phyloP scores from a whole-genome alignment of 2,329 filamentous ascomycete species.

The Colletotrichum theobromicola region DNA sequence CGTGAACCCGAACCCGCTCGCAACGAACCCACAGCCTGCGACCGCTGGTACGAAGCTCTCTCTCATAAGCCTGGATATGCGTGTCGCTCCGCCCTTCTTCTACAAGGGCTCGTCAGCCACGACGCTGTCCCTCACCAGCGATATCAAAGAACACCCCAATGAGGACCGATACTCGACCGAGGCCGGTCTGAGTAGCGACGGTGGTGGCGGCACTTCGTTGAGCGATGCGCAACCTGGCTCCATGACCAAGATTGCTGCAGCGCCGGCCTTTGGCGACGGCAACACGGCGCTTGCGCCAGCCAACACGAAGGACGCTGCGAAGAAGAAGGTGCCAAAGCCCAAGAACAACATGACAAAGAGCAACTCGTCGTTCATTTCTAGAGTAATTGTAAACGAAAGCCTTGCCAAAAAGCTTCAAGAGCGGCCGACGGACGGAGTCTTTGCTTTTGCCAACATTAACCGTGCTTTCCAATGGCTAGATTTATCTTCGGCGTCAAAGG shows the following conservation, averaged over 20 bases:
- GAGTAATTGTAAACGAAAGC: conserved; percentile 88
- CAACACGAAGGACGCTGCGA: conserved; percentile 74
- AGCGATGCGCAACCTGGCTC: conserved; percentile 53
- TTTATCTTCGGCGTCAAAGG: conserved; percentile 55
- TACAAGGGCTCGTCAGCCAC: conserved; percentile 60
- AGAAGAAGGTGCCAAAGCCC: conserved; percentile 76
- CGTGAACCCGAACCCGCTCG: conserved; percentile 87
- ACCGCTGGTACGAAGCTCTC: conserved; percentile 86
- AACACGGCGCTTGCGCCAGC: conserved; percentile 74
- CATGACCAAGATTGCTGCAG: conserved; percentile 46
- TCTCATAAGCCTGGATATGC: conserved; percentile 73
- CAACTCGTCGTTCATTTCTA: conserved; percentile 97
- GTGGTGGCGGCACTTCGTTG: conserved; percentile 56
- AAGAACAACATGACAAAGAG: conserved; percentile 99
- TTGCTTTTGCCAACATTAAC: conserved; percentile 95
- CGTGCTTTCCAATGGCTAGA: conserved; percentile 97
- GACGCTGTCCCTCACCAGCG: conserved; percentile 52
- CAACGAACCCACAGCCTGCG: conserved; percentile 83
- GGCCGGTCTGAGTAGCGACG: conserved; percentile 61
- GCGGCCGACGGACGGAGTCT: conserved; percentile 77
- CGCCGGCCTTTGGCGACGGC: conserved; percentile 83
- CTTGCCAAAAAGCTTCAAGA: conserved; percentile 81
- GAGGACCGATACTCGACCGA: conserved; percentile 67
- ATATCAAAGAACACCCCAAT: conserved; percentile 66
- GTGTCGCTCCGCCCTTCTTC: conserved; percentile 56